Base-by-base conservation (phyloP, 2,329 filamentous ascomycete species). In the Ceratocystis papillata region DNA sequence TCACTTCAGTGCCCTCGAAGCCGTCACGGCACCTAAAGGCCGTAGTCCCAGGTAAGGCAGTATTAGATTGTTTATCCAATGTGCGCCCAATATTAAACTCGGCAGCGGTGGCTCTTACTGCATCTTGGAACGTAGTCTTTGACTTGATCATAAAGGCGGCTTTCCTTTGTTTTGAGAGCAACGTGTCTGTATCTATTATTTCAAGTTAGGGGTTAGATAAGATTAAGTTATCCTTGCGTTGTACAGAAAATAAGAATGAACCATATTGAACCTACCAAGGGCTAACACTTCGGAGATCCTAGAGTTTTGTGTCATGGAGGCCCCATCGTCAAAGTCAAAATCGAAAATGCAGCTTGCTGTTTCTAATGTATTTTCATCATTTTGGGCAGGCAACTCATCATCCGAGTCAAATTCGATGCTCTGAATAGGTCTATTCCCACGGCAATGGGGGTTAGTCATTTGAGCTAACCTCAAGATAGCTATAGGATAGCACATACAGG, bases 1-100 rank as follows among this genome's bases (percentile, higher is more conserved):
- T 48, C 20, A 65, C 63, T 48, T 67, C 66, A 22, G 60, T 57
- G 5, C 66, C 63, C n/a, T 67, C 63, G 55, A 67, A 67, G 6
- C 66, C 63, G 33, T 67, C 66, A 5, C 63, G 48, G 33, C 66
- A 67, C 25, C 59, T 28, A 55, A 59, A 67, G 8, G 45, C 46
- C n/a, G 60, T 45, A 10, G 48, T 63, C 25, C 55, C 55, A 1
- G 64, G 55, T 1, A 46, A 30, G 25, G 45, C 30, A 15, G 44
- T 12, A 22, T 41, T 37, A 15, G 12, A 10, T 15, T 65, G 44
- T 10, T 41, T 8, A 20, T n/a, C 22, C 10, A 22, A 28, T 5
- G 10, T 37, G 22, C 3, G n/a, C 10, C 15, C n/a, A 10, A 20
- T 22, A 10, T 8, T 62, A 20, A 65, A 65, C 20, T 65, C 55